These are phyloP conservation scores for Dichomitus squalens DNA, from an alignment of 1,284 basidiomycete genomes.

Conservation along the genomic window DNA sequence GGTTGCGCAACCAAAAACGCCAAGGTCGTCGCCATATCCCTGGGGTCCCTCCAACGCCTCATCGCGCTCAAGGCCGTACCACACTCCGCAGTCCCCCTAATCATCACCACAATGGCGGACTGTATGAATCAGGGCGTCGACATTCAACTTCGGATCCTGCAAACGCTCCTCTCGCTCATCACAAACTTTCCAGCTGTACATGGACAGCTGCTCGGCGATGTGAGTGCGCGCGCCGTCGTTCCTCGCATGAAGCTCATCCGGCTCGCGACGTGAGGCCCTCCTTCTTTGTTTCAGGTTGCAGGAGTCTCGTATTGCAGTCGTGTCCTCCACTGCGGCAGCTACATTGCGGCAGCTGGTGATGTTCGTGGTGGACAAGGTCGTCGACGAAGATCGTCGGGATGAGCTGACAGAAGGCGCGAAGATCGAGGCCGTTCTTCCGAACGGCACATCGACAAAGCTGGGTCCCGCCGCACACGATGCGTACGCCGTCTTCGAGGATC, in stretches of 20 bases:
- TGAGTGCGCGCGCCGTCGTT: conserved; percentile 39
- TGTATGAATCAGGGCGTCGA: conserved; percentile 94
- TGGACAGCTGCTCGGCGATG: conserved; percentile 78
- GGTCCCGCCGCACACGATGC: conserved; percentile 86
- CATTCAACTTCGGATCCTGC: conserved; percentile 90
- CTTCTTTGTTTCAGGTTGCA: conserved; percentile 93
- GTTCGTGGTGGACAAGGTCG: conserved; percentile 96
- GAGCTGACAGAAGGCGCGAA: conserved; percentile 36
- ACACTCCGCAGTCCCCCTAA: conserved; percentile 73
- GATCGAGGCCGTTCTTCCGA: conserved; percentile 57
- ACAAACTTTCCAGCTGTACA: conserved; percentile 86
- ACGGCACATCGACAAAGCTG: conserved; percentile 62
- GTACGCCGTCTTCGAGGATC: conserved; percentile 86
- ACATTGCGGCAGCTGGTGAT: conserved; percentile 96
- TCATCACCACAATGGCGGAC: conserved; percentile 81
- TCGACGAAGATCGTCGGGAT: conserved; percentile 71
- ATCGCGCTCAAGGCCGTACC: conserved; percentile 88
- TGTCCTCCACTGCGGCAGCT: conserved; percentile 96
- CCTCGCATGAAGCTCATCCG: not conserved
- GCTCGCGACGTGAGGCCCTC: conserved; percentile 60
- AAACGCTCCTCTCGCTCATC: conserved; percentile 87
- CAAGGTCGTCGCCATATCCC: conserved; percentile 91
- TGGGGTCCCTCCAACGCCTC: conserved; percentile 90
- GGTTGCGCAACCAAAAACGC: conserved; percentile 92
- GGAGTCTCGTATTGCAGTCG: conserved; percentile 93